A percentile compares a stretch with the other conserved stretches of the same genome.
Conservation (phyloP, 495 filamentous ascomycete genomes). For the Daldinia childiae region DNA sequence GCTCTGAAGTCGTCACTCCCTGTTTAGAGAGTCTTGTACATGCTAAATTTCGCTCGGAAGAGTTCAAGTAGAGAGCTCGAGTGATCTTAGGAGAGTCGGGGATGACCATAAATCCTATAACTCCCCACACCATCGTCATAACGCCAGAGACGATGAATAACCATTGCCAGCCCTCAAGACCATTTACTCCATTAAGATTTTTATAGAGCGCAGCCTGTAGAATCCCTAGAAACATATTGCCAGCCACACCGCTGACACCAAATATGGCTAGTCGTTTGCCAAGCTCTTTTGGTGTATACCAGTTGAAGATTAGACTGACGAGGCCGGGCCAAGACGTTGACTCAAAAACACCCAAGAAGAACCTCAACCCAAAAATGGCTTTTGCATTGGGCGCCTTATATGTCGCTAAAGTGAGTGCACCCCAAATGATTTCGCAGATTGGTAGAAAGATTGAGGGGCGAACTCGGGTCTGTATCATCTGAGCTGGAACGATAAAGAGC, state of each 20-base stretch:
- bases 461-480: constrained; percentile 60
- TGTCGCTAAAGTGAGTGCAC: constrained; percentile 51
- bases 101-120: constrained; percentile 40
- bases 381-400: constrained; percentile 52
- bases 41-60: constrained; percentile 10
- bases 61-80: constrained; percentile 26
- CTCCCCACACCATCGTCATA: constrained; percentile 46
- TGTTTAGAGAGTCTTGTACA: not conserved
- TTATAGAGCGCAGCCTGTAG: constrained; percentile 62
- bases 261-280: constrained; percentile 54
- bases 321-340: constrained; percentile 45
- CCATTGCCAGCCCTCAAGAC: constrained; percentile 61
- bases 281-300: constrained; percentile 50
- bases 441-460: constrained; percentile 63
- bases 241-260: constrained; percentile 37
- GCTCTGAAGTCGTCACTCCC: not conserved
- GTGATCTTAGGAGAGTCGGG: constrained; percentile 41
- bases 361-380: constrained; percentile 57
- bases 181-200: constrained; percentile 54
- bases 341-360: constrained; percentile 58
- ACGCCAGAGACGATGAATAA: constrained; percentile 55
- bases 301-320: constrained; percentile 47
- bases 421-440: constrained; percentile 58
- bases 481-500: constrained; percentile 61
- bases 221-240: constrained; percentile 61